Conservation (phyloP, 805 yeast genomes). For the Wickerhamomyces pijperi region DNA sequence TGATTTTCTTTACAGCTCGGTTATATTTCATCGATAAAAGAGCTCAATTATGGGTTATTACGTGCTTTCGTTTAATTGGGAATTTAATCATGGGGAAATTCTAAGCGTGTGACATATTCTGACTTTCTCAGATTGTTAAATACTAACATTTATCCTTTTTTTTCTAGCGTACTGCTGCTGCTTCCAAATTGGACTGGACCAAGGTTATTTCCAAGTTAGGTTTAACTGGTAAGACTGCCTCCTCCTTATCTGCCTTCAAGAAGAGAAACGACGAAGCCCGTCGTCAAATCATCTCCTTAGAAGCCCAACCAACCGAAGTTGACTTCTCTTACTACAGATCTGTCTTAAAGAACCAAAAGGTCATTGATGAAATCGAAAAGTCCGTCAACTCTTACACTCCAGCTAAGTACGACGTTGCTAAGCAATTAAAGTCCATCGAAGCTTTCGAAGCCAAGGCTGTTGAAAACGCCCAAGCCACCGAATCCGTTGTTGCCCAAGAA, state of each 20-base stretch:
- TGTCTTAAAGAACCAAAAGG: constrained; percentile 67
- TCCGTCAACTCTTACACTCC: constrained; percentile 73
- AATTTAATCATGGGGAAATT: too few relatives aligned
- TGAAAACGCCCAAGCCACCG: constrained; percentile 91
- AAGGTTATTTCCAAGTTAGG: constrained; percentile 81
- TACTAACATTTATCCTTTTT: constrained; percentile 22
- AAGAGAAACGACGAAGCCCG: constrained; percentile 98
- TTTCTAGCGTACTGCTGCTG: constrained; percentile 35
- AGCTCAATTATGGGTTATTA: too few relatives aligned
- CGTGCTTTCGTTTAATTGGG: too few relatives aligned
- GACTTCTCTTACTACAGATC: constrained; percentile 77
- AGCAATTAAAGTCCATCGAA: constrained; percentile 85
- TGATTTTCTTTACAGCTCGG: too few relatives aligned
- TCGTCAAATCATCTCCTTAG: constrained; percentile 61
- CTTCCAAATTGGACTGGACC: constrained; percentile 92
- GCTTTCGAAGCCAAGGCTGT: constrained; percentile 91
- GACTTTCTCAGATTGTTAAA: not conserved
- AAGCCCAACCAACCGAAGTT: constrained; percentile 62
- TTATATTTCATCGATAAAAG: too few relatives aligned
- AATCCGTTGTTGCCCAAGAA: constrained; percentile 78
- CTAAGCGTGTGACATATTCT: too few relatives aligned
- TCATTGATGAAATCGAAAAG: constrained; percentile 71
- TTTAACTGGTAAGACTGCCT: constrained; percentile 84
- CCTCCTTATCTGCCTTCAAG: constrained; percentile 83
- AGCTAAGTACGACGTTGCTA: constrained; percentile 72